Evolutionary conservation across 208 protist genomes (phyloP), one percentile per base, ranked within the genome.

Genomic region (Leishmania braziliensis): DNA sequence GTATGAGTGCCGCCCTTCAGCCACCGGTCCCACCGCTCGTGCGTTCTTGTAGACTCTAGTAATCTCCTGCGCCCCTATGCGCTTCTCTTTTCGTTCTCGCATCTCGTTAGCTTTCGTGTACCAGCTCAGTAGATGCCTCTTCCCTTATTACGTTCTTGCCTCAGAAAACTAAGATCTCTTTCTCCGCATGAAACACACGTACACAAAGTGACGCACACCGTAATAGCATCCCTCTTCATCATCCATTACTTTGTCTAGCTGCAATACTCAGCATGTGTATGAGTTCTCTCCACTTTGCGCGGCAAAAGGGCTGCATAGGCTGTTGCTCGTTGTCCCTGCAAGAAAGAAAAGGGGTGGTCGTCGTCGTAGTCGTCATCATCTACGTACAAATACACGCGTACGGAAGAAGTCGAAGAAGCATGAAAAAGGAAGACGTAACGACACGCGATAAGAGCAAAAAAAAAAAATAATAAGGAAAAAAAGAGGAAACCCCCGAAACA

Each of bases 371-470:
- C 62, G 62, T 71, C 36, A 48, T 43, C 39, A n/a, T 48, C 39
- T n/a, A 71, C 39, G 53, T 60, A 60, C 50, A 76, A 76, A 76
- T 76, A 53, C 72, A 76, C 72, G 53, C 72, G 53, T 29, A 12
- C 72, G 16, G 6, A 39, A 18, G 23, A 20, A 12, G 54, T 48
- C 36, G 54, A 62, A 23, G 36, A 48, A 46, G 43, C 0, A 77
- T 29, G 1, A 77, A 43, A 43, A 26, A 66, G 54, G 14, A 33
- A 66, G 51, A 62, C 14, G 56, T 48, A 14, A 43, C 39, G 18
- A n/a, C 66, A 71, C 9, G 66, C 5, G 5, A 71, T 14, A 48
- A 26, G 20, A 48, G 20, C 20, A 23, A 6, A 5, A n/a, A 18
- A n/a, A 20, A 71, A 2, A 46, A 50, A 23, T 16, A 50, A 23